Conservation (phyloP, 2,329 filamentous ascomycete species). For the Massarina eburnea region DNA sequence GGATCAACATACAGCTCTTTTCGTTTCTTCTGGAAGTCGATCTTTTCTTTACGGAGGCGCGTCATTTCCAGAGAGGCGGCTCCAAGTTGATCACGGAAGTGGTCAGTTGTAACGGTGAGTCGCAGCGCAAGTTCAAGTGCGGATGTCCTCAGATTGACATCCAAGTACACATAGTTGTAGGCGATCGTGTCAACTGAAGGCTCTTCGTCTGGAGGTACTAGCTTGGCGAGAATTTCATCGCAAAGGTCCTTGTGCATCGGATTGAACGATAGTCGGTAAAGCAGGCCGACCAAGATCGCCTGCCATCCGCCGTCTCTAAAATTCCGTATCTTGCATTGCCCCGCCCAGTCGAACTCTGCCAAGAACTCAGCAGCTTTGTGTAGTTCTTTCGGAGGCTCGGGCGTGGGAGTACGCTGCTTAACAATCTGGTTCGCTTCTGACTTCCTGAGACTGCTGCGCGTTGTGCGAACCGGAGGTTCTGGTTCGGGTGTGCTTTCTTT, state of each 20-base stretch:
- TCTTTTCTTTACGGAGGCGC: constrained; percentile 90
- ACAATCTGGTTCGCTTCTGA: constrained; percentile 65
- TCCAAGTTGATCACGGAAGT: constrained; percentile 84
- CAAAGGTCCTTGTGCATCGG: constrained; percentile 70
- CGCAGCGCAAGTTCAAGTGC: constrained; percentile 84
- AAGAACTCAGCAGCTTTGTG: constrained; percentile 79
- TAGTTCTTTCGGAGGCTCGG: constrained; percentile 36
- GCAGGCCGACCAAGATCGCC: constrained; percentile 79
- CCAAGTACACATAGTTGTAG: constrained; percentile 70
- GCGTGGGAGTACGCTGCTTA: constrained; percentile 42
- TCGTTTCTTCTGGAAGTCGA: constrained; percentile 81
- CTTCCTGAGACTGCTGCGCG: constrained; percentile 82
- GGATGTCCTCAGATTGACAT: constrained; percentile 79
- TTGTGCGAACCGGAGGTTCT: constrained; percentile 76
- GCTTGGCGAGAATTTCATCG: constrained; percentile 74
- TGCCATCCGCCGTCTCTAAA: constrained; percentile 92
- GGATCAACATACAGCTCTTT: constrained; percentile 57
- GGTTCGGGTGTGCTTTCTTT: constrained; percentile 60
- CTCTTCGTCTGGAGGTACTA: constrained; percentile 77
- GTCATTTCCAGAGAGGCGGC: constrained; percentile 95
- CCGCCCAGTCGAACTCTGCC: constrained; percentile 77
- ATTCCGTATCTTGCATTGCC: constrained; percentile 77
- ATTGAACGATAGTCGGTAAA: constrained; percentile 81
- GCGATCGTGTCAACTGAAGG: constrained; percentile 74
- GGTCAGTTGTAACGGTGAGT: constrained; percentile 82